Percentiles rank a stretch among this genome's conserved stretches.
These are phyloP conservation scores for Plenodomus tracheiphilus DNA, from an alignment of 2,329 filamentous ascomycete genomes.

Conservation along the genomic window DNA sequence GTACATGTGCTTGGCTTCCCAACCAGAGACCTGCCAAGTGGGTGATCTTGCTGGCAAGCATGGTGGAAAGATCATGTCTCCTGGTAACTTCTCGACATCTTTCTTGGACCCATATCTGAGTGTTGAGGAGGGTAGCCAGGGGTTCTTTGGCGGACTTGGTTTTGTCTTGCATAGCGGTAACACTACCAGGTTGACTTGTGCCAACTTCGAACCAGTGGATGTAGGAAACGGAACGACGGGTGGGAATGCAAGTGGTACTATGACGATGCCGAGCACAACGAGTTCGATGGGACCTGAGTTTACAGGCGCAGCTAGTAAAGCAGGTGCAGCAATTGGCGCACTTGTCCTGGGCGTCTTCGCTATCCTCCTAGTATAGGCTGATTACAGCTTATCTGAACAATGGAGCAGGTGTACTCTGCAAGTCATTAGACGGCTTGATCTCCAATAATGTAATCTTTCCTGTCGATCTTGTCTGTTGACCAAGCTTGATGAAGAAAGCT, in stretches of 20 bases:
- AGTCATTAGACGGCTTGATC: not conserved
- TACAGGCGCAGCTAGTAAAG: constrained; percentile 17
- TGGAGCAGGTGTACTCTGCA: not conserved
- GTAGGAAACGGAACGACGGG: constrained; percentile 10
- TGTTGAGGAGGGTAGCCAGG: constrained; percentile 41
- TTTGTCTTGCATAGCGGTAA: constrained; percentile 58
- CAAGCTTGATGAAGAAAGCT: constrained; percentile 17
- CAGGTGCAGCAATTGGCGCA: constrained; percentile 7
- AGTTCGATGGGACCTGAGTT: constrained; percentile 12
- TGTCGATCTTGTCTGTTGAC: not conserved
- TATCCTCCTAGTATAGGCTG: constrained; percentile 10
- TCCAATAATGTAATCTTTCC: not conserved
- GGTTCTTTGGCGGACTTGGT: constrained; percentile 56
- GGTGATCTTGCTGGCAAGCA: constrained; percentile 51
- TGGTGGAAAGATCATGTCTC: constrained; percentile 39
- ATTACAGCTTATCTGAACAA: not conserved
- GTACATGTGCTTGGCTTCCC: constrained; percentile 36
- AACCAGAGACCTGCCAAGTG: constrained; percentile 43
- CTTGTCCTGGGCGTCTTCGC: constrained; percentile 14
- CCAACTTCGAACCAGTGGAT: constrained; percentile 52
- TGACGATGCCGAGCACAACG: constrained; percentile 8
- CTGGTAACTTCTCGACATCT: constrained; percentile 28
- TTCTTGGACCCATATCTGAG: constrained; percentile 56
- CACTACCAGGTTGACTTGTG: constrained; percentile 57
- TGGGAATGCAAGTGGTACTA: constrained; percentile 4